Conservation (phyloP, 2,329 filamentous ascomycete genomes). For the Zopfia rhizophila region DNA sequence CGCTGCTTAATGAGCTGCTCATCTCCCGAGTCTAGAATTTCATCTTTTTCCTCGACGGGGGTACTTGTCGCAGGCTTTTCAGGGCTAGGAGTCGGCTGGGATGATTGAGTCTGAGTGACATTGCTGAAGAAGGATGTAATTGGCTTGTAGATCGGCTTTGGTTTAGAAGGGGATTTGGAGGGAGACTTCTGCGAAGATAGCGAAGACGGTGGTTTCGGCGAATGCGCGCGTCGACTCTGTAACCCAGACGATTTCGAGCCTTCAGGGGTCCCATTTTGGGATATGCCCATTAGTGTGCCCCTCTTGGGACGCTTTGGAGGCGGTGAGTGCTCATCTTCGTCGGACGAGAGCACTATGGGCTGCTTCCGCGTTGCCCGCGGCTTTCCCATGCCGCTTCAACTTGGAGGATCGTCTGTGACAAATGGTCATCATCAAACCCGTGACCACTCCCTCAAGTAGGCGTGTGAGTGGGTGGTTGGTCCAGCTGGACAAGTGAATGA, state of each 20-base stretch:
- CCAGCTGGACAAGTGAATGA: constrained; percentile 9
- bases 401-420: constrained; percentile 24
- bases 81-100: constrained; percentile 52
- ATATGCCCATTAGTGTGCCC: constrained; percentile 36
- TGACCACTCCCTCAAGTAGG: constrained; percentile 26
- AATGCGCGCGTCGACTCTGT: constrained; percentile 33
- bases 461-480: constrained; percentile 22
- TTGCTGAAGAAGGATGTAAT: constrained; percentile 62
- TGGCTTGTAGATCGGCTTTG: constrained; percentile 52
- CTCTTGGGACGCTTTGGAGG: constrained; percentile 42
- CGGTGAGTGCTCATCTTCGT: constrained; percentile 44
- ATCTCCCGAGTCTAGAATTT: constrained; percentile 49
- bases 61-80: constrained; percentile 42
- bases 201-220: constrained; percentile 31
- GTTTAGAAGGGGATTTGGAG: constrained; percentile 47
- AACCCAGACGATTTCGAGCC: constrained; percentile 28
- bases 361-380: constrained; percentile 50
- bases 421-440: constrained; percentile 41
- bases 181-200: constrained; percentile 36
- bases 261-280: constrained; percentile 27
- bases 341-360: constrained; percentile 49
- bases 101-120: constrained; percentile 53
- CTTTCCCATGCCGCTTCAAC: constrained; percentile 51
- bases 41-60: constrained; percentile 44
- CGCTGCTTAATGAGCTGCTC: constrained; percentile 27